Evolutionary conservation across 306 rosid species (phyloP).

Genomic region (Acacia acuminata): DNA sequence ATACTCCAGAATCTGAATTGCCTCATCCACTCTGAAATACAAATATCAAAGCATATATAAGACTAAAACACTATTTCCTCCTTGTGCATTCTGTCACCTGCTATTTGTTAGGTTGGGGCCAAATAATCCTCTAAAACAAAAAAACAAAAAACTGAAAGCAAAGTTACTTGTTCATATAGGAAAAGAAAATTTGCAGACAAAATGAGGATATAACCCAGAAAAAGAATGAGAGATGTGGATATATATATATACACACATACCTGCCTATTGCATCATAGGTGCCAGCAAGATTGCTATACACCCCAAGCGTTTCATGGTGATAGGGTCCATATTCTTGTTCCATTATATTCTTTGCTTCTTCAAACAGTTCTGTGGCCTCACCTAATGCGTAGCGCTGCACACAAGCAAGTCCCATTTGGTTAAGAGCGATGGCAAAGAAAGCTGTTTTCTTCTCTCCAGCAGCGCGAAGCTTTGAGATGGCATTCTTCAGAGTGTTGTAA

Average conservation of each 20-base stretch:
- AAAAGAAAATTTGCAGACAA: background rate
- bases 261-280: slow-evolving; percentile 95
- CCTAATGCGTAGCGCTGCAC: slow-evolving; percentile 59
- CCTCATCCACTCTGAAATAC: slow-evolving; percentile 77
- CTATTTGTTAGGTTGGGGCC: background rate
- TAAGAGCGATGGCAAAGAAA: slow-evolving; percentile 85
- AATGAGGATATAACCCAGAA: background rate
- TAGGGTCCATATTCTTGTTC: slow-evolving; percentile 80
- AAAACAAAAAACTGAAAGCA: background rate
- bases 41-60: slow-evolving; percentile 5
- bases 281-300: slow-evolving; percentile 93
- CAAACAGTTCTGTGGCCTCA: slow-evolving; percentile 79
- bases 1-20: slow-evolving; percentile 77
- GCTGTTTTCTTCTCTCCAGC: slow-evolving; percentile 83
- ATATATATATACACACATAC: slow-evolving; percentile 28
- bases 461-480: slow-evolving; percentile 76
- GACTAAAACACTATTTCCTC: slow-evolving; percentile 8
- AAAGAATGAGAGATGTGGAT: background rate
- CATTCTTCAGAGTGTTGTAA: slow-evolving; percentile 64
- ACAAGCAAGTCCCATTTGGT: slow-evolving; percentile 94
- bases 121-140: background rate
- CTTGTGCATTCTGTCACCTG: background rate
- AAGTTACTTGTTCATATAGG: background rate
- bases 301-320: slow-evolving; percentile 91
- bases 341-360: slow-evolving; percentile 72